Base-by-base conservation (phyloP, 257 asterid genomes). In the Eucommia ulmoides region DNA sequence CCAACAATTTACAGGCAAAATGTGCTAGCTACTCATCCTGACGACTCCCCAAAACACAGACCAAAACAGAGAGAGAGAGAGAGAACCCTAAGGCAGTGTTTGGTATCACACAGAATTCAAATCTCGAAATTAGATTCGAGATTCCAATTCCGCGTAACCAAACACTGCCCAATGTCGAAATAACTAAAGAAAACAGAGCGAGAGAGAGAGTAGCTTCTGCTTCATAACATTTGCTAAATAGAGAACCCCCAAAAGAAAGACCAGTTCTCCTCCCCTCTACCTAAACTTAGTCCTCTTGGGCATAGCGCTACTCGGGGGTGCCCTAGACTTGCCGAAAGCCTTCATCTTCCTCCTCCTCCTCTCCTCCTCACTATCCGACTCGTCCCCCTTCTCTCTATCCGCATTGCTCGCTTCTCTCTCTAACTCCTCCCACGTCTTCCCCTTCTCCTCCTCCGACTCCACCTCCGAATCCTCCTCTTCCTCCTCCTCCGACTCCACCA, bases 381-480 rank as follows among this genome's bases (percentile, higher is more conserved):
- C 93, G 12, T 74, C 61, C 22, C 84, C 88, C 52, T 64, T 77
- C 77, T 80, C 87, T 52, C 65, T 55, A 54, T 83, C 94, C 0
- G 88, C 93, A 59, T 75, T 71, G 59, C 70, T 73, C 42, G 94
- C 94, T 69, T 83, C 94, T 70, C 77, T 69, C 66, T 83, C 93
- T 56, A 83, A 55, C 72, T 83, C 94, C 20, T 80, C 94, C 94
- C 94, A 83, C 1, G 94, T 75, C 58, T 80, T 77, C 5, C 94
- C 94, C 60, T 77, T 41, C 45, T 83, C 94, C 56, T 83, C 93
- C 56, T 74, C 94, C 0, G 68, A 62, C 10, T 49, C 88, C 1
- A 45, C 72, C 20, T 68, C 84, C 0, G 75, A 63, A 50, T 65
- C 79, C 15, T 75, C 62, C 26, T 63, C 84, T 19, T 73, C 86